Evolutionary conservation across 768 basidiomycete genomes (phyloP), one percentile per base, ranked within the genome.

Genomic region (Lactarius hengduanensis): DNA sequence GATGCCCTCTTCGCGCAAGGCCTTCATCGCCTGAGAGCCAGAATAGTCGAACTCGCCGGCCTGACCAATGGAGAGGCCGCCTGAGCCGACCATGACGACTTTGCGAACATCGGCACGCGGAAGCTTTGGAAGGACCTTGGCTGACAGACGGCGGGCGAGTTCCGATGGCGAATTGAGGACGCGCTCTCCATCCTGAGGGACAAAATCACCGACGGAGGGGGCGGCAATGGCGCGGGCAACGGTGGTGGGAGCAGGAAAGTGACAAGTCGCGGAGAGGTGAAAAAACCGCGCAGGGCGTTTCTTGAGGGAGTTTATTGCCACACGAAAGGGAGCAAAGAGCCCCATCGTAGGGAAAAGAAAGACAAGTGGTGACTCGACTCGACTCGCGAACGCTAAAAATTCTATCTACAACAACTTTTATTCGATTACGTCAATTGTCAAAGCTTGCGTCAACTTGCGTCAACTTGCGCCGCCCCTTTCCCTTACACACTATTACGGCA

Each of bases 31-130:
- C 78, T 99, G 97, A 7, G 96, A 98, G 56, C 97, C 97, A 22
- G 96, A 98, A 76, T 99, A 99, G 77, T 99, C 97, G 77, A 99
- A 99, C 79, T 99, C 97, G 77, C 97, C 97, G 5, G 97, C 97
- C 77, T 99, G 97, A 34, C 97, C 97, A 64, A 99, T 99, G 73
- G 88, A 90, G 56, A 99, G 87, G 62, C 97, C 97, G 71, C 97
- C 97, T 71, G 89, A 91, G 65, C 97, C 97, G 28, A 99, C 94
- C 67, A 98, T 94, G 71, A 98, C 85, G 60, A 98, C 97, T 74
- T 94, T 95, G 77, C 90, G 87, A 60, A 98, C 95, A 71, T 97
- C 86, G 16, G 96, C 92, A 43, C 94, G 88, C 53, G 91, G 89
- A 40, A 98, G 82, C 74, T 92, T 91, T 40, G 97, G 96, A 26